phyloP scores from a whole-genome alignment of 2,329 filamentous ascomycete genomes.

The Neurospora sp. region DNA sequence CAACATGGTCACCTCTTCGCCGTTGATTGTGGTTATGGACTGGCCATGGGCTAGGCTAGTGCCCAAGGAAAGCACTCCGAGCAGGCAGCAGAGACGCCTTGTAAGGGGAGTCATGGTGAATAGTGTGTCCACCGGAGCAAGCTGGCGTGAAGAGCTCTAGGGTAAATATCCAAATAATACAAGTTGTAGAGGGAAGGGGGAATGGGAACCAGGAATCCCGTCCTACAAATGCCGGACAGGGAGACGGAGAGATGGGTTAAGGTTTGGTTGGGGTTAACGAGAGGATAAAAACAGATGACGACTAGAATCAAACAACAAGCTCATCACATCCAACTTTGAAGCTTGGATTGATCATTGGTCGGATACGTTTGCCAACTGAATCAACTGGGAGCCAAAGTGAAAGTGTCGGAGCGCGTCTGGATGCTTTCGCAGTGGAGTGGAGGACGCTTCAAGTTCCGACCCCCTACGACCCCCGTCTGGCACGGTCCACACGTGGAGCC shows the following conservation, averaged over 20 bases:
- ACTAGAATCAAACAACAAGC: not conserved
- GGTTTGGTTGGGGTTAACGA: not conserved
- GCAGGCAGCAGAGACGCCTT: constrained; percentile 8
- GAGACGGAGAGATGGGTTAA: not conserved
- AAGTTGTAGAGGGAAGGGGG: not conserved
- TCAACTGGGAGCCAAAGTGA: not conserved
- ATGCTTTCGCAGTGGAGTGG: not conserved
- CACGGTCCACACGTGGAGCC: not conserved
- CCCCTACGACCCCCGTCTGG: not conserved
- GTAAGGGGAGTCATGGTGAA: constrained; percentile 8
- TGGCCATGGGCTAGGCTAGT: constrained; percentile 6
- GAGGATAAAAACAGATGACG: not conserved
- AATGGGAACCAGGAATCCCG: not conserved
- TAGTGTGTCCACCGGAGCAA: not conserved
- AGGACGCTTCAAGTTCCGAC: not conserved
- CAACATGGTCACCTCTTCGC: constrained; percentile 27
- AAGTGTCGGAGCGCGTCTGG: not conserved
- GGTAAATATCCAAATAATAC: not conserved
- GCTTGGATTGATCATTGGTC: not conserved
- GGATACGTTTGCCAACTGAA: not conserved
- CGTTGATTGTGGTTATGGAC: constrained; percentile 9
- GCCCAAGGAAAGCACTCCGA: constrained; percentile 9
- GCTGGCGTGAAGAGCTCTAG: not conserved
- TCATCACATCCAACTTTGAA: not conserved
- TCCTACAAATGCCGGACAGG: not conserved